Evolutionary conservation across 108 stramenopile genomes (phyloP).

Genomic region (Thalassiosira profunda): DNA sequence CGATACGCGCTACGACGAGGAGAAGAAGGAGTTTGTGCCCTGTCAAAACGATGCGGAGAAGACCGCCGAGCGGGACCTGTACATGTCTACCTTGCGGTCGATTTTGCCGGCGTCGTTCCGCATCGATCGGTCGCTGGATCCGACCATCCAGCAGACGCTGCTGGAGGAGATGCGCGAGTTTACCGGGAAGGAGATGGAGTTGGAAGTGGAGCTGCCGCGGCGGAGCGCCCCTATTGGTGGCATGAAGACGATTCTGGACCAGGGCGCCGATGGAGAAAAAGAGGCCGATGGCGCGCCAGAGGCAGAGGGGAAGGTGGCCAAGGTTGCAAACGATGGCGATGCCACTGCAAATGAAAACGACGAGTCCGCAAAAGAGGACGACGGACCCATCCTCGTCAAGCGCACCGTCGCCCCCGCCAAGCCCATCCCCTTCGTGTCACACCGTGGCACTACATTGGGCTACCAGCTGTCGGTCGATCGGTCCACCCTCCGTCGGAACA

Average conservation of each 20-base stretch:
- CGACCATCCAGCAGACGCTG: conserved; percentile 50
- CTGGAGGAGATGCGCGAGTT: conserved; percentile 68
- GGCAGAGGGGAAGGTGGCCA: conserved; percentile 5
- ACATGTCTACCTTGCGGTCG: conserved; percentile 55
- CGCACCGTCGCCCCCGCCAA: conserved; percentile 71
- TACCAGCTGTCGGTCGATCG: conserved; percentile 84
- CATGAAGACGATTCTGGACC: conserved; percentile 32
- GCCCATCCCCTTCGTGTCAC: conserved; percentile 71
- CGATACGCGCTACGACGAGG: conserved; percentile 29
- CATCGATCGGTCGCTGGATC: conserved; percentile 73
- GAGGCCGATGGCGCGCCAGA: conserved; percentile 3
- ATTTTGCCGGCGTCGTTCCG: conserved; percentile 85
- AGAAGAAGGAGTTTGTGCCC: conserved; percentile 30
- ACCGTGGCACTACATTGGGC: conserved; percentile 21
- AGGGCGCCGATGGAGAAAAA: conserved; percentile 3
- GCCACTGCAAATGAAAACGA: not conserved
- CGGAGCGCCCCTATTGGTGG: conserved; percentile 45
- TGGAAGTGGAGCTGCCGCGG: conserved; percentile 60
- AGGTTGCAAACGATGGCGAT: conserved; percentile 3
- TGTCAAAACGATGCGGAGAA: conserved; percentile 65
- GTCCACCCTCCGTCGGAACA: conserved; percentile 72
- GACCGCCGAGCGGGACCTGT: conserved; percentile 62
- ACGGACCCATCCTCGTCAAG: conserved; percentile 20
- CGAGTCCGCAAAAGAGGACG: not conserved
- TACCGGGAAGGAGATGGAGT: conserved; percentile 78